Evolutionary conservation across 169 alveolate species (phyloP).

Genomic region (Plasmodium cynomolgi): DNA sequence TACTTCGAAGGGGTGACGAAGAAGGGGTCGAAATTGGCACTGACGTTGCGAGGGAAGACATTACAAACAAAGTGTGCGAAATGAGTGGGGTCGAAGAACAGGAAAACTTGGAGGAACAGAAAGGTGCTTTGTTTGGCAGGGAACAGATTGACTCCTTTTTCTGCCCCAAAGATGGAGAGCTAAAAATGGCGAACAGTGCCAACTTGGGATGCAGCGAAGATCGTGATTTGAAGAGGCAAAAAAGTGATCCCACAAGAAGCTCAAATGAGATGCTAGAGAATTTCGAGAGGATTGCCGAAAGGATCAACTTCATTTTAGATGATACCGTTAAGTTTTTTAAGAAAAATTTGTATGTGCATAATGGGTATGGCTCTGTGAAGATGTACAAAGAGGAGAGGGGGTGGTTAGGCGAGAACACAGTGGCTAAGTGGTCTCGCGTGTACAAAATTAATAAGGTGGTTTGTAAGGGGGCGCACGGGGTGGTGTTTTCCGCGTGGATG

Average conservation of each 20-base stretch:
- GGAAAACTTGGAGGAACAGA: neutral
- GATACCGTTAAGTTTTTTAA: conserved; percentile 37
- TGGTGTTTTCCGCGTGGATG: conserved; percentile 59
- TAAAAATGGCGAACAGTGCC: neutral
- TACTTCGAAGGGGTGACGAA: neutral
- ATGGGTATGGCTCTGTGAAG: conserved; percentile 47
- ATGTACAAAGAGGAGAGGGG: conserved; percentile 14
- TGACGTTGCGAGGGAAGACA: neutral
- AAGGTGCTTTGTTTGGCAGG: neutral
- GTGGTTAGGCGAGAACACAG: conserved; percentile 12
- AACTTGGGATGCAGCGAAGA: neutral
- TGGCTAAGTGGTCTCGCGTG: conserved; percentile 50
- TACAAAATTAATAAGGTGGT: conserved; percentile 45
- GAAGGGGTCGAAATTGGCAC: neutral
- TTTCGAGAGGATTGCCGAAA: conserved; percentile 42
- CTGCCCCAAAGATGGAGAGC: neutral
- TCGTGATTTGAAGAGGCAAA: neutral
- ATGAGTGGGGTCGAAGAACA: neutral
- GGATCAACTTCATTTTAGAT: conserved; percentile 34
- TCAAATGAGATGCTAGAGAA: neutral
- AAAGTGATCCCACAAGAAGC: neutral
- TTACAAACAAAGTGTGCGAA: neutral
- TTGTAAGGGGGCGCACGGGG: conserved; percentile 69
- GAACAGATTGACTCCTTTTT: neutral
- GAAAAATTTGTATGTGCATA: conserved; percentile 30